Percentiles rank a stretch among this genome's conserved stretches.
Conservation (phyloP, 805 yeast genomes). For the Kluyveromyces nonfermentans region DNA sequence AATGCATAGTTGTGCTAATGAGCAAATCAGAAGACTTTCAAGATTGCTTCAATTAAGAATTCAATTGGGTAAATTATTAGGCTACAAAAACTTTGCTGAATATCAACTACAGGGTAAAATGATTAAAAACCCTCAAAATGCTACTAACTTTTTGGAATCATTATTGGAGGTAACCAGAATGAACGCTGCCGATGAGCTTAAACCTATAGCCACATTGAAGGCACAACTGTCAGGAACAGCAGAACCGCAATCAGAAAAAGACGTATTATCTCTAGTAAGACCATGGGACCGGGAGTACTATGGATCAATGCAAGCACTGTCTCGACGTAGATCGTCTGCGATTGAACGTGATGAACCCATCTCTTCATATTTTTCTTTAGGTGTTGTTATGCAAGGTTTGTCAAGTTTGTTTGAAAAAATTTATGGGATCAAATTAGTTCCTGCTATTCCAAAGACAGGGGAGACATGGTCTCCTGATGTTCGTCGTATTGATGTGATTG, state of each 20-base stretch:
- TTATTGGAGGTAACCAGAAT: constrained; percentile 43
- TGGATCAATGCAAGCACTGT: constrained; percentile 27
- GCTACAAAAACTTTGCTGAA: constrained; percentile 58
- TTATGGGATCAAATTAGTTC: constrained; percentile 69
- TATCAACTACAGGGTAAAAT: constrained; percentile 84
- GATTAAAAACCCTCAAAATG: constrained; percentile 77
- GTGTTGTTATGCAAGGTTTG: constrained; percentile 77
- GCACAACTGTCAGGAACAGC: constrained; percentile 14
- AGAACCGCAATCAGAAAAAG: constrained; percentile 27
- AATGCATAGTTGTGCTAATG: constrained; percentile 52
- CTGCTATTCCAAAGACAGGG: constrained; percentile 51
- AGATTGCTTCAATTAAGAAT: constrained; percentile 57
- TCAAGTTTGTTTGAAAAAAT: constrained; percentile 58
- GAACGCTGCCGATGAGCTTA: constrained; percentile 52
- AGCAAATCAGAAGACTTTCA: constrained; percentile 53
- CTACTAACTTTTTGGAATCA: constrained; percentile 53
- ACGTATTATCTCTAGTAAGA: constrained; percentile 40
- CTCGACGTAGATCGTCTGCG: constrained; percentile 25
- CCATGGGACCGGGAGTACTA: constrained; percentile 92
- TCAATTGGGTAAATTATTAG: constrained; percentile 62
- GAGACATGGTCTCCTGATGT: constrained; percentile 90
- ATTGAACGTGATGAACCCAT: constrained; percentile 35
- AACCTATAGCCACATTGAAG: constrained; percentile 35
- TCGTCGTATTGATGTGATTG: constrained; percentile 65
- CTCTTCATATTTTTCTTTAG: constrained; percentile 70